Evolutionary conservation across 768 basidiomycete species (phyloP).

Genomic region (Mycena olivaceomarginata): DNA sequence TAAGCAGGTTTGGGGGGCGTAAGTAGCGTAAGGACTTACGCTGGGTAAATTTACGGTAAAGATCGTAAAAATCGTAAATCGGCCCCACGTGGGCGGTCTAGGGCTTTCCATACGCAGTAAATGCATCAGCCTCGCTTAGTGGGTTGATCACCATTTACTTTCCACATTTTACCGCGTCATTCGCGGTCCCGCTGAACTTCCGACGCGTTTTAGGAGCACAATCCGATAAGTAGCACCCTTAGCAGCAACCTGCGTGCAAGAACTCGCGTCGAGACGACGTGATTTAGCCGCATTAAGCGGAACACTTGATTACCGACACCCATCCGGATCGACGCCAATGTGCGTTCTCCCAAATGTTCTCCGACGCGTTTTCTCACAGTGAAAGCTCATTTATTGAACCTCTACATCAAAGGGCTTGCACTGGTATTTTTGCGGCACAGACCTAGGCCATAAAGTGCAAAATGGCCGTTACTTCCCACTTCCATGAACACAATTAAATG

Average conservation of each 20-base stretch:
- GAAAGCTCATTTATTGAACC: too few relatives aligned
- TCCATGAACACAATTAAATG: too few relatives aligned
- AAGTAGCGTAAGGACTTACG: conserved; percentile 32
- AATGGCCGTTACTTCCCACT: too few relatives aligned
- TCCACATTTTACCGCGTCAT: not conserved
- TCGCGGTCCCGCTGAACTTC: not conserved
- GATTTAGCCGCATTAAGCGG: not conserved
- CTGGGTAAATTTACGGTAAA: conserved; percentile 19
- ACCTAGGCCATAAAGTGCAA: too few relatives aligned
- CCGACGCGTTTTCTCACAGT: too few relatives aligned
- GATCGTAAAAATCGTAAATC: conserved; percentile 24
- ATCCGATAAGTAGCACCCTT: not conserved
- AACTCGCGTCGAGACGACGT: not conserved
- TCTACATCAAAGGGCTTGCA: too few relatives aligned
- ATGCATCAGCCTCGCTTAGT: not conserved
- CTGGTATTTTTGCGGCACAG: too few relatives aligned
- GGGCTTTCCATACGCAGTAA: conserved; percentile 11
- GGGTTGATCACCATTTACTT: not conserved
- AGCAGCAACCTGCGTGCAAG: not conserved
- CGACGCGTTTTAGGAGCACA: not conserved
- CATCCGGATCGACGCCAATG: too few relatives aligned
- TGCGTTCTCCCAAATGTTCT: not conserved
- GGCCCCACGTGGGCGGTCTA: not conserved
- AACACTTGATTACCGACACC: not conserved
- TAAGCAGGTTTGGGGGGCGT: conserved; percentile 11